These are phyloP conservation scores for Reutealis trisperma DNA, from an alignment of 345 rosid genomes.

Conservation along the genomic window DNA sequence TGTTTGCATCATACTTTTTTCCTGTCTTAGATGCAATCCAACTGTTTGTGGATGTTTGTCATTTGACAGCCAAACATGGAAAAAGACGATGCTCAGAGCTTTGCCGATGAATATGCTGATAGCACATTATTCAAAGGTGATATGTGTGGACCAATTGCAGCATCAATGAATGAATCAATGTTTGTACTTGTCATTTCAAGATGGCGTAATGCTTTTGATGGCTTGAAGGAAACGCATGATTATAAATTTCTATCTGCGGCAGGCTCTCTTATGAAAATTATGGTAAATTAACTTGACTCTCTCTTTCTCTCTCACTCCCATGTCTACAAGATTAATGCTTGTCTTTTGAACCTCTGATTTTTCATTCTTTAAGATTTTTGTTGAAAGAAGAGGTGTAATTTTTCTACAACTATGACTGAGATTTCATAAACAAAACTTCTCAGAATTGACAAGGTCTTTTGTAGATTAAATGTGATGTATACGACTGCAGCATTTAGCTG, in stretches of 20 bases:
- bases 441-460: neutral
- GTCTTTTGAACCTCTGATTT: neutral
- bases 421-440: neutral
- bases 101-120: conserved; percentile 37
- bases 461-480: neutral
- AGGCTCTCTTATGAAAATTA: conserved; percentile 76
- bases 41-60: conserved; percentile 18
- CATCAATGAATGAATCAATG: conserved; percentile 89
- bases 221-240: conserved; percentile 79
- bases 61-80: conserved; percentile 45
- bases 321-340: neutral
- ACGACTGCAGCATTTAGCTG: neutral
- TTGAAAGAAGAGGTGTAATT: too few species aligned
- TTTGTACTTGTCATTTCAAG: conserved; percentile 72
- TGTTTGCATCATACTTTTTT: neutral
- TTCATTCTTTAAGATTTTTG: neutral
- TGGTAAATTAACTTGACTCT: conserved; percentile 45
- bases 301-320: neutral
- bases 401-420: neutral
- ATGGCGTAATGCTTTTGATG: conserved; percentile 84
- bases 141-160: conserved; percentile 92
- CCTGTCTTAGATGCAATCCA: neutral
- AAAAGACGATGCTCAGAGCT: conserved; percentile 38
- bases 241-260: conserved; percentile 76
- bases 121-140: conserved; percentile 58